These are phyloP conservation scores for Coniella lustricola DNA, from an alignment of 2,329 filamentous ascomycete species.

Conservation along the genomic window DNA sequence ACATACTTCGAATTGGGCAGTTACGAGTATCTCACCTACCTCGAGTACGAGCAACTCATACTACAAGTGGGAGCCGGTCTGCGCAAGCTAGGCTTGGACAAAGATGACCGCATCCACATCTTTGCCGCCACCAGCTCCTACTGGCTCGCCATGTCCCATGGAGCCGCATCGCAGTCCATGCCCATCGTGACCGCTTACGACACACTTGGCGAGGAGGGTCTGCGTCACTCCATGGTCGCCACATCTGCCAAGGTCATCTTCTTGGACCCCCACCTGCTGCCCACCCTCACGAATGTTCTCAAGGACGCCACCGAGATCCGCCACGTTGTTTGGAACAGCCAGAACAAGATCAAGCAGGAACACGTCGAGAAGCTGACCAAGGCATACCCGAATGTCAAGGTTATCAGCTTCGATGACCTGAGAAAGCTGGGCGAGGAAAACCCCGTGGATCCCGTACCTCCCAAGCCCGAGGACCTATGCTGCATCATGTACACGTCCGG, in stretches of 20 bases:
- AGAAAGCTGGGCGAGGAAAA: slow-evolving; percentile 52
- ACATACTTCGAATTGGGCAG: slow-evolving; percentile 76
- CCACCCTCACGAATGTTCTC: slow-evolving; percentile 47
- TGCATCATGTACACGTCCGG: slow-evolving; percentile 71
- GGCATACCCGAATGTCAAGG: slow-evolving; percentile 39
- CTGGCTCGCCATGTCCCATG: slow-evolving; percentile 46
- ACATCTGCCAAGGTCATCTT: slow-evolving; percentile 66
- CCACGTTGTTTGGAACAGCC: slow-evolving; percentile 49
- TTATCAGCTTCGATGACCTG: slow-evolving; percentile 46
- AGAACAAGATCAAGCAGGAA: slow-evolving; percentile 43
- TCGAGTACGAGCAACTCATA: slow-evolving; percentile 66
- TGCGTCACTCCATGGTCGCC: slow-evolving; percentile 67
- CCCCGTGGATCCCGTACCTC: slow-evolving; percentile 60
- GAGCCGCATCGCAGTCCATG: slow-evolving; percentile 64
- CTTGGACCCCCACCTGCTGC: slow-evolving; percentile 65
- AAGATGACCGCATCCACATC: slow-evolving; percentile 67
- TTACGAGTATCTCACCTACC: slow-evolving; percentile 71
- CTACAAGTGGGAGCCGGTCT: slow-evolving; percentile 63
- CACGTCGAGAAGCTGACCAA: slow-evolving; percentile 43
- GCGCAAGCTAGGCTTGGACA: slow-evolving; percentile 63
- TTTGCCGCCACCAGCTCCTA: slow-evolving; percentile 65
- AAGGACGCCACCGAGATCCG: slow-evolving; percentile 43
- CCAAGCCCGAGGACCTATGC: slow-evolving; percentile 66
- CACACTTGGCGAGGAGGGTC: slow-evolving; percentile 68
- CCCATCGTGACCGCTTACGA: slow-evolving; percentile 81